Percentiles rank a stretch among this genome's conserved stretches.
phyloP scores from a whole-genome alignment of 1,284 basidiomycete species.

The Fomitopsis palustris region DNA sequence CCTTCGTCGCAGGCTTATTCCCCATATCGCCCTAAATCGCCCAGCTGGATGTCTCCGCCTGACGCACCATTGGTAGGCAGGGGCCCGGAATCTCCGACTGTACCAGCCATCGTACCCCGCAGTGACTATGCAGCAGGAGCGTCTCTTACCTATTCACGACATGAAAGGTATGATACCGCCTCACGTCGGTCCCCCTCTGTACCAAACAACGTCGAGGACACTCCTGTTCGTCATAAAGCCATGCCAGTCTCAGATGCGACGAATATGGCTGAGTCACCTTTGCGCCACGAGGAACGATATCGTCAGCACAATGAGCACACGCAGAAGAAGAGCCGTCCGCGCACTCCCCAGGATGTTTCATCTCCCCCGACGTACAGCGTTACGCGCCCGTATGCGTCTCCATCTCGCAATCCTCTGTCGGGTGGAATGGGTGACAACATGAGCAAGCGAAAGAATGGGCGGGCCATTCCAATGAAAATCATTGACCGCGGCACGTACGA shows the following conservation, averaged over 20 bases:
- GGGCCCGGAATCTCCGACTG: constrained; percentile 14
- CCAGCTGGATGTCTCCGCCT: constrained; percentile 38
- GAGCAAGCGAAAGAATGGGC: neutral
- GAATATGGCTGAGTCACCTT: neutral
- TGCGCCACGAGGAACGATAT: neutral
- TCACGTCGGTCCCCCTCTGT: constrained; percentile 17
- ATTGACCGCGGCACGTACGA: neutral
- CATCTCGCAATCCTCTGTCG: neutral
- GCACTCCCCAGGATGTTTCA: neutral
- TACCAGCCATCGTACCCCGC: constrained; percentile 20
- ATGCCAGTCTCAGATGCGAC: neutral
- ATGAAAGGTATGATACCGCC: neutral
- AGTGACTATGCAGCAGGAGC: constrained; percentile 17
- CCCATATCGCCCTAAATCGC: constrained; percentile 26
- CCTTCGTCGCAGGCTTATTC: constrained; percentile 29
- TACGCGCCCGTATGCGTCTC: neutral
- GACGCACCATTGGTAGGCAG: constrained; percentile 28
- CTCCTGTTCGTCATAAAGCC: neutral
- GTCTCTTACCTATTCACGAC: constrained; percentile 14
- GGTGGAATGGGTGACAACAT: neutral
- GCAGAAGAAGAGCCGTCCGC: neutral
- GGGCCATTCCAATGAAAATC: neutral
- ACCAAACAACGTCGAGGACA: constrained; percentile 18
- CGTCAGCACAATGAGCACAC: constrained; percentile 13
- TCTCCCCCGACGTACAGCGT: neutral